phyloP scores from a whole-genome alignment of 2,329 filamentous ascomycete genomes.

The Venturia oleaginea region DNA sequence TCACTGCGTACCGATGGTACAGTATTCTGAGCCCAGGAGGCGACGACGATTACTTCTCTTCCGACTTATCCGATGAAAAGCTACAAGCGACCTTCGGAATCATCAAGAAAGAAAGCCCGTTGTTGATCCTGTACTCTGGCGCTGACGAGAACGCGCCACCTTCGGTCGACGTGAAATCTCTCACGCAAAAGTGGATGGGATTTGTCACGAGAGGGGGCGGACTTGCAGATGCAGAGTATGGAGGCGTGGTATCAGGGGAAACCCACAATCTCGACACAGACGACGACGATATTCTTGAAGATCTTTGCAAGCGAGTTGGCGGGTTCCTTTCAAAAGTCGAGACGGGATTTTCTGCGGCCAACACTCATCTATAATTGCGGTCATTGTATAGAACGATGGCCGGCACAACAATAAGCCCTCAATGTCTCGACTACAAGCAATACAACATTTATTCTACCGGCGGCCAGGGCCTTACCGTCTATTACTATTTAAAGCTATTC shows the following conservation, averaged over 20 bases:
- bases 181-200: slow-evolving; percentile 50
- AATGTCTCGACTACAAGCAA: too few relatives aligned
- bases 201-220: slow-evolving; percentile 36
- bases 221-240: slow-evolving; percentile 38
- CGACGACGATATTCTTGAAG: slow-evolving; percentile 36
- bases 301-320: slow-evolving; percentile 42
- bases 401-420: background rate
- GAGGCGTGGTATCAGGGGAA: slow-evolving; percentile 38
- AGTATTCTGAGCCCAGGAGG: slow-evolving; percentile 51
- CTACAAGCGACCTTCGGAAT: slow-evolving; percentile 57
- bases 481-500: too few relatives aligned
- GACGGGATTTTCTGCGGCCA: background rate
- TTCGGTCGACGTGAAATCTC: slow-evolving; percentile 46
- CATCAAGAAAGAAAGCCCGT: slow-evolving; percentile 41
- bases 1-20: slow-evolving; percentile 50
- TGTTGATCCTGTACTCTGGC: slow-evolving; percentile 57
- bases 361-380: background rate
- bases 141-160: slow-evolving; percentile 57
- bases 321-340: slow-evolving; percentile 35
- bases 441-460: too few relatives aligned
- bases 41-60: slow-evolving; percentile 84
- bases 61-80: slow-evolving; percentile 54
- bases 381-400: background rate
- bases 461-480: too few relatives aligned
- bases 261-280: slow-evolving; percentile 43